These are phyloP conservation scores for Solanum stenotomum DNA, from an alignment of 257 asterid genomes.

Conservation along the genomic window DNA sequence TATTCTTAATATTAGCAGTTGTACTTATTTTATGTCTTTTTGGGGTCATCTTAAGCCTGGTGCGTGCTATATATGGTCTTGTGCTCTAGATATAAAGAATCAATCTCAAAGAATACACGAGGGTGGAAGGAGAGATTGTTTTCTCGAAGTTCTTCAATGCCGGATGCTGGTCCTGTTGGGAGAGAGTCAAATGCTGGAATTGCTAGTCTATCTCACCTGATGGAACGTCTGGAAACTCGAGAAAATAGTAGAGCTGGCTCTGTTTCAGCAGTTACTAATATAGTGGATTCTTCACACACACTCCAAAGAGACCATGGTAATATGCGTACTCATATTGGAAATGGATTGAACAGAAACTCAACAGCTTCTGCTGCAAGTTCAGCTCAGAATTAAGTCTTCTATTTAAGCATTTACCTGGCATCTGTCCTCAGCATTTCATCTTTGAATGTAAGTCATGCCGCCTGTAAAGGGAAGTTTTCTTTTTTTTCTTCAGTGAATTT, in stretches of 20 bases:
- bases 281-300: constrained; percentile 24
- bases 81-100: constrained; percentile 67
- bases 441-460: constrained; percentile 46
- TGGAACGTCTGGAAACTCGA: constrained; percentile 77
- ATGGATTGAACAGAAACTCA: constrained; percentile 16
- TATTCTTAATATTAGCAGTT: neutral
- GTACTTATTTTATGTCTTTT: neutral
- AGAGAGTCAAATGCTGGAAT: constrained; percentile 75
- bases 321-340: constrained; percentile 17
- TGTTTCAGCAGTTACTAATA: constrained; percentile 11
- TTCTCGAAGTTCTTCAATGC: constrained; percentile 66
- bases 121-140: constrained; percentile 91
- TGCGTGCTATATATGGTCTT: neutral
- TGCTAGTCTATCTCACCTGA: constrained; percentile 78
- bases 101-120: constrained; percentile 67
- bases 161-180: constrained; percentile 65
- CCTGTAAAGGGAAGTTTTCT: constrained; percentile 1
- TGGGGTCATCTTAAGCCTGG: constrained; percentile 1
- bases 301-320: constrained; percentile 28
- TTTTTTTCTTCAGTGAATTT: neutral
- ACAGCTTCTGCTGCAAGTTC: constrained; percentile 45
- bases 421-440: constrained; percentile 57
- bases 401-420: constrained; percentile 10
- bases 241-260: constrained; percentile 26
- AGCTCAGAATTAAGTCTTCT: constrained; percentile 21